Base-by-base conservation (phyloP, 768 basidiomycete genomes). In the Myochromella boudieri region DNA sequence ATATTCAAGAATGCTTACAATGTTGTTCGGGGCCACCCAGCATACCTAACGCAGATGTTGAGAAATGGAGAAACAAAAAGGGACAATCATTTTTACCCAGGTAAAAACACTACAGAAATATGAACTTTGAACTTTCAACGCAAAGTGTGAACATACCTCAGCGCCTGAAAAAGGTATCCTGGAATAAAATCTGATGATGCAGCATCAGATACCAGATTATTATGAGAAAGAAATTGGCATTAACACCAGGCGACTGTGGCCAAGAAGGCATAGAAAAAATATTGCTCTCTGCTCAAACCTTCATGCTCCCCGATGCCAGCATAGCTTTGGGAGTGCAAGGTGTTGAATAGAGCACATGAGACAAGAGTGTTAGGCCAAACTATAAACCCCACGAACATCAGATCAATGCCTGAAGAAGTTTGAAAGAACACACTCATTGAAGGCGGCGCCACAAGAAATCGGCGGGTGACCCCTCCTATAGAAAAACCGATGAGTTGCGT, bases 361-460 rank as follows among this genome's bases (percentile, higher is more conserved):
- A 88, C 87, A 4, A 89, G 70, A 31, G 82, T 81, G 46, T 77
- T 75, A 1, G 87, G 87, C 87, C 87, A 89, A 34, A 89, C 84
- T 82, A n/a, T n/a, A n/a, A n/a, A n/a, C n/a, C n/a, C n/a, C n/a
- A n/a, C n/a, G n/a, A n/a, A n/a, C n/a, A n/a, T n/a, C n/a, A n/a
- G 45, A n/a, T 26, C 9, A 34, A 42, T 25, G 29, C 39, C 22
- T 24, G 21, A 48, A 45, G n/a, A 39, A 37, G 42, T 12, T 29
- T 29, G 36, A 34, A 44, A 45, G 21, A 8, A 46, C 70, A 34
- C 52, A 80, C 80, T 83, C 82, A 84, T 84, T 1, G 81, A 81
- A 2, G 77, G 77, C 7, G 81, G 85, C 15, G 73, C 67, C 31
- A 85, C 84, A 5, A 87, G 74, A 62, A 86, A 84, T 8, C 84